Evolutionary conservation across 1,139 yeast genomes (phyloP), one percentile per base, ranked within the genome.

Genomic region (Lodderomyces orthopsilosis): DNA sequence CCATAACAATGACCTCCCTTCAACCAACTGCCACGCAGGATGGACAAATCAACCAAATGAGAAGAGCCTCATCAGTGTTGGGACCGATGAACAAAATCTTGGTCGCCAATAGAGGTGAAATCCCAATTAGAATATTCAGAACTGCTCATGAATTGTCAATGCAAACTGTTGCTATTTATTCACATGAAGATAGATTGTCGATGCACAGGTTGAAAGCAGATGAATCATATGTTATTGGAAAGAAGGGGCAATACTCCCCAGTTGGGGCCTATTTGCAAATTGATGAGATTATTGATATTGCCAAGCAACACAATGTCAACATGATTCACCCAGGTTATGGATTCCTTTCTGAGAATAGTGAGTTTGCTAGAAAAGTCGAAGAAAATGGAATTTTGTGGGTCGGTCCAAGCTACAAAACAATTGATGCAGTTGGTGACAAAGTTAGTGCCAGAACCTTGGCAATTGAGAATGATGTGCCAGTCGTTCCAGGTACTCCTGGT

Each of bases 301-400:
- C 98, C 45, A 83, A 83, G 65, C 77, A 79, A 51, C 96, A 91
- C 66, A 74, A 77, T 30, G 99, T 91, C 45, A 85, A 89, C 66
- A 91, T 93, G 95, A 91, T 93, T 65, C 98, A 93, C 63, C 99
- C 99, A 8, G 99, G 99, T 55, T 93, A 93, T 63, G 99, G 99
- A 9, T 93, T 93, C 69, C 74, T 93, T 46, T 85, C 95, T 14
- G 98, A 93, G 69, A 93, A 93, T 72, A 79, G 96, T 14, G 96
- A 88, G 62, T 89, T 93, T 65, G 98, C 99, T 46, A 74, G 81
- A 51, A 91, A 90, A 68, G 97, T 93, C 41, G 95, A 81, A 57
- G 94, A 80, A 55, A 83, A 82, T 43, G 98, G 98, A 28, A 86
- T 94, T 61, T 85, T 89, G 44, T 93, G 98, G 98, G 80, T 93